A percentile compares a stretch with the other conserved stretches of the same genome.
These are phyloP conservation scores for Taphrina confusa DNA, from an alignment of 1,139 yeast genomes.

Conservation along the genomic window DNA sequence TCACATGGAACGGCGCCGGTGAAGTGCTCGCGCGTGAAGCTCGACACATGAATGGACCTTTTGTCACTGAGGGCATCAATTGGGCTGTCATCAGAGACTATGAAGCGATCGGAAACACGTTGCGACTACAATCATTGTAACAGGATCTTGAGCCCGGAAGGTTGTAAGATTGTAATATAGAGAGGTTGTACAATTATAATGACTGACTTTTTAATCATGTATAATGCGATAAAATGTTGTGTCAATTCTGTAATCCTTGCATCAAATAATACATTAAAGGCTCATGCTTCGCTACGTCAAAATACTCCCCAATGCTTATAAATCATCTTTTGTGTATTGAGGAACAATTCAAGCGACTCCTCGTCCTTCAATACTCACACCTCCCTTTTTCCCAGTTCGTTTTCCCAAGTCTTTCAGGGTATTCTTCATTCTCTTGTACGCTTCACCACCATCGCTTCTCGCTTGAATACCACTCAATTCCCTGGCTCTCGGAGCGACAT, in stretches of 20 bases:
- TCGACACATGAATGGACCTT: background rate
- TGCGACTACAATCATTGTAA: too few relatives aligned
- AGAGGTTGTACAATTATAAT: too few relatives aligned
- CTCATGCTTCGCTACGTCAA: background rate
- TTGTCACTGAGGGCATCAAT: background rate
- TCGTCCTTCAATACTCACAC: conserved; percentile 30
- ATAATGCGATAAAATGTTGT: too few relatives aligned
- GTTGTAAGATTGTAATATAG: too few relatives aligned
- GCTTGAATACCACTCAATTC: conserved; percentile 6
- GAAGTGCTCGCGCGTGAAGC: background rate
- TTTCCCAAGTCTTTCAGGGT: conserved; percentile 25
- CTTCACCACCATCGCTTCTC: conserved; percentile 24
- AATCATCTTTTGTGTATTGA: background rate
- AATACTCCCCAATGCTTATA: background rate
- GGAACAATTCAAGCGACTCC: conserved; percentile 16
- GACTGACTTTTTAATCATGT: too few relatives aligned
- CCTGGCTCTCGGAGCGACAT: conserved; percentile 27
- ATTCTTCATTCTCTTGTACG: conserved; percentile 25
- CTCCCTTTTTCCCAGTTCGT: conserved; percentile 19
- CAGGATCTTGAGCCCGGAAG: too few relatives aligned
- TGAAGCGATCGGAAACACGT: too few relatives aligned
- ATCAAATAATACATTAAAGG: background rate
- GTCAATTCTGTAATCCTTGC: background rate
- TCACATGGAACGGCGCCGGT: conserved; percentile 1
- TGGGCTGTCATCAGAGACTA: too few relatives aligned